Percentiles rank a stretch among this genome's conserved stretches.
These are phyloP conservation scores for Grigorovia yakushimaensis DNA, from an alignment of 805 yeast genomes.

Conservation along the genomic window DNA sequence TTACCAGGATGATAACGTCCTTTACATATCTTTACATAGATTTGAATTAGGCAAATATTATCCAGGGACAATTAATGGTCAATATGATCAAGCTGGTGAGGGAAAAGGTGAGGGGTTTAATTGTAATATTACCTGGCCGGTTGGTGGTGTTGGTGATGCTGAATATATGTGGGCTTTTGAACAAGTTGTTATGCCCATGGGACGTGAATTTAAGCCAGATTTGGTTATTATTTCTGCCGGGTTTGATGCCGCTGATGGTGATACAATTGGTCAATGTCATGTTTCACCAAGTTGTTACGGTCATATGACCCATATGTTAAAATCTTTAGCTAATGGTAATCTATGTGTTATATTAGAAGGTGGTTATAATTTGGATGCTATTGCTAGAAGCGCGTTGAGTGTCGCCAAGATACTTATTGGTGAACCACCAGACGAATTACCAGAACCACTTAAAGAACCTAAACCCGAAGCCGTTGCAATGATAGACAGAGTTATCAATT, in stretches of 20 bases:
- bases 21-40: slow-evolving; percentile 86
- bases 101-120: slow-evolving; percentile 81
- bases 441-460: slow-evolving; percentile 44
- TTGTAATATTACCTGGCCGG: slow-evolving; percentile 90
- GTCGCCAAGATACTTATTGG: slow-evolving; percentile 88
- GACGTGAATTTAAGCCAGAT: slow-evolving; percentile 86
- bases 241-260: slow-evolving; percentile 98
- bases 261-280: slow-evolving; percentile 91
- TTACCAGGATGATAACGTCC: slow-evolving; percentile 77
- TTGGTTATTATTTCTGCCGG: slow-evolving; percentile 89
- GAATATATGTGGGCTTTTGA: slow-evolving; percentile 90
- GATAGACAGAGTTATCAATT: slow-evolving; percentile 66
- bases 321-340: slow-evolving; percentile 80
- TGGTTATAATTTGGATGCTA: slow-evolving; percentile 88
- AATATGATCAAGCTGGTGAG: slow-evolving; percentile 70
- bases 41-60: slow-evolving; percentile 87
- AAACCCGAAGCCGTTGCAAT: slow-evolving; percentile 68
- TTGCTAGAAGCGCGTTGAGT: slow-evolving; percentile 81
- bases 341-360: slow-evolving; percentile 90
- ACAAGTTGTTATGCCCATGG: slow-evolving; percentile 77
- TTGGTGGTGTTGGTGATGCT: slow-evolving; percentile 87
- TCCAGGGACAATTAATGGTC: slow-evolving; percentile 88
- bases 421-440: slow-evolving; percentile 82
- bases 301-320: slow-evolving; percentile 87
- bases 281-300: slow-evolving; percentile 95